Evolutionary conservation across 257 asterid species (phyloP).

Genomic region (Verbena officinalis): DNA sequence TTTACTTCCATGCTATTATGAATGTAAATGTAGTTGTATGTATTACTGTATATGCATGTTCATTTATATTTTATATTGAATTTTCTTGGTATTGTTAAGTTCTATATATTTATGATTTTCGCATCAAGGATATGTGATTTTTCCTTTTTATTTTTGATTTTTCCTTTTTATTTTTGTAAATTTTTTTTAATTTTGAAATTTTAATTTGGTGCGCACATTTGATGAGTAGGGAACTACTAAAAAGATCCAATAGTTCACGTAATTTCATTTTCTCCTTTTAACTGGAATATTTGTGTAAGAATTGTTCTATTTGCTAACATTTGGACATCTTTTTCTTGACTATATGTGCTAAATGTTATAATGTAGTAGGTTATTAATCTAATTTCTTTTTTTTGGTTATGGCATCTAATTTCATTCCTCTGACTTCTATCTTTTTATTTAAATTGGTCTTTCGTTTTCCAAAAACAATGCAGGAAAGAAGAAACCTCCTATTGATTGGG

Average conservation of each 20-base stretch:
- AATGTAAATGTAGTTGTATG: not conserved
- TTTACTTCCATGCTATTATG: conserved; percentile 3
- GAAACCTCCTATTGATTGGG: conserved; percentile 66
- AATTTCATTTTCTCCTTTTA: no score
- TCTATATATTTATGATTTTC: not conserved
- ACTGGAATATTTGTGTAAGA: no score
- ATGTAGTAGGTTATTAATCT: no score
- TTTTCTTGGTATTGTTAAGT: not conserved
- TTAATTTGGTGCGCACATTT: not conserved
- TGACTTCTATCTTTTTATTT: no score
- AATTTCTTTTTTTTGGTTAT: no score
- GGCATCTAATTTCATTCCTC: no score
- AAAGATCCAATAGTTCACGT: conserved; percentile 1
- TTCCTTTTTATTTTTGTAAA: no score
- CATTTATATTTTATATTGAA: not conserved
- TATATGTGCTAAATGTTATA: no score
- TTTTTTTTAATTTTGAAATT: no score
- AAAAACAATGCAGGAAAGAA: conserved; percentile 57
- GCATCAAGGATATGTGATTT: not conserved
- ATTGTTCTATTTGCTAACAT: no score
- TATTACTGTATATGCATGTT: not conserved
- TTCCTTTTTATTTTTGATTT: no score
- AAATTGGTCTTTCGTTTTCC: conserved; percentile 18
- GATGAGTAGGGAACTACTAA: conserved; percentile 5
- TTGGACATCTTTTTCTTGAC: no score